These are phyloP conservation scores for Aspergillus fructus DNA, from an alignment of 2,329 filamentous ascomycete genomes.

Conservation along the genomic window DNA sequence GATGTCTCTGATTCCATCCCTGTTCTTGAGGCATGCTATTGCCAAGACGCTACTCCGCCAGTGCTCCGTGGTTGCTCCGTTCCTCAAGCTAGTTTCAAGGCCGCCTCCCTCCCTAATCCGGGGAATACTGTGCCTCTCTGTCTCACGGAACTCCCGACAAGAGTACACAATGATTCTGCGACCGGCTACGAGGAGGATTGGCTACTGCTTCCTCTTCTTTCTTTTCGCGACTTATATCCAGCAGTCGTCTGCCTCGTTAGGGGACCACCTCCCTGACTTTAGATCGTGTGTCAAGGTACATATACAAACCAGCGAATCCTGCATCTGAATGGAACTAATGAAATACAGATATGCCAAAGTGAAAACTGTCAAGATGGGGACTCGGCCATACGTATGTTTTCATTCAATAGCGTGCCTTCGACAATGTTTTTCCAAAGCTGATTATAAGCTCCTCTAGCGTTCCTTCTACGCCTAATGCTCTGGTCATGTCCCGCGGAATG, in stretches of 20 bases:
- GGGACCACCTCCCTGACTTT: constrained; percentile 86
- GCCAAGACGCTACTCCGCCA: constrained; percentile 18
- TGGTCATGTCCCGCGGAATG: constrained; percentile 94
- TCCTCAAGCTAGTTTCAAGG: background rate
- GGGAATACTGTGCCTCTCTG: background rate
- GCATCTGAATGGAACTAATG: too few species aligned
- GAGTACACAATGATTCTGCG: constrained; percentile 29
- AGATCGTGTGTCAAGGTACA: constrained; percentile 78
- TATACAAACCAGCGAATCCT: constrained; percentile 23
- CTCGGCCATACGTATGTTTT: constrained; percentile 67
- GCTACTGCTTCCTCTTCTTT: constrained; percentile 31
- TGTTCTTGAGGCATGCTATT: background rate
- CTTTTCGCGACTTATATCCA: constrained; percentile 35
- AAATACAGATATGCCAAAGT: constrained; percentile 67
- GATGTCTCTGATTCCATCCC: background rate
- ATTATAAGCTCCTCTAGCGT: constrained; percentile 54
- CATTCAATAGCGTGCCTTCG: constrained; percentile 7
- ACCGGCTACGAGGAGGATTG: constrained; percentile 18
- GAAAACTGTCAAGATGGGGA: constrained; percentile 74
- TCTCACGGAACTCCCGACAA: constrained; percentile 3
- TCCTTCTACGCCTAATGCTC: constrained; percentile 80
- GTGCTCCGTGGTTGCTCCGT: constrained; percentile 2
- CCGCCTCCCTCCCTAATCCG: background rate
- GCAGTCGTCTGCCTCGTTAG: constrained; percentile 65
- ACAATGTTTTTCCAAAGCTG: constrained; percentile 6